Evolutionary conservation across 2,329 filamentous ascomycete genomes (phyloP).

Genomic region (Pseudopithomyces chartarum): DNA sequence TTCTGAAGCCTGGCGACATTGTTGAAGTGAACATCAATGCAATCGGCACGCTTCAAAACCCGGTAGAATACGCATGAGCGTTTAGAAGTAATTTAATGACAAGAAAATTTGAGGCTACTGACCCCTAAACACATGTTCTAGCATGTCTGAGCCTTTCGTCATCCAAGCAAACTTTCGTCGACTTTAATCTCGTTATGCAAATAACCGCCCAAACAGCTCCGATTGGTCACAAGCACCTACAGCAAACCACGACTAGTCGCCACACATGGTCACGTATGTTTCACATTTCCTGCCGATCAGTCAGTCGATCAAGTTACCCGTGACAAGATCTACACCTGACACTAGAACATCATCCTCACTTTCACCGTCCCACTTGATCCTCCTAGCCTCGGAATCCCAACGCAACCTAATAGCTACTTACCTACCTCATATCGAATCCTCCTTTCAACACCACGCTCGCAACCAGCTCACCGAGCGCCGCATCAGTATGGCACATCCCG

Average conservation of each 20-base stretch:
- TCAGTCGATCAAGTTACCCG: not conserved
- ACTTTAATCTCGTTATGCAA: not conserved
- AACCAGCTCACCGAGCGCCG: not conserved
- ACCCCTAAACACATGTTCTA: not conserved
- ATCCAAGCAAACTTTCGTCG: not conserved
- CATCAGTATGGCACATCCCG: not conserved
- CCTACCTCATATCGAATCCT: not conserved
- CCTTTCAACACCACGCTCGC: not conserved
- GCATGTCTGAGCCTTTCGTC: no score
- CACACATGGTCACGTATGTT: not conserved
- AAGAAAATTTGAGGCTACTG: not conserved
- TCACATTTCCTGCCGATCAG: not conserved
- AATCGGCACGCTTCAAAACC: slow-evolving; percentile 41
- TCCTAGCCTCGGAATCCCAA: not conserved
- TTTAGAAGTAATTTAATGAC: not conserved
- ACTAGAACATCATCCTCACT: not conserved
- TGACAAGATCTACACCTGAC: not conserved
- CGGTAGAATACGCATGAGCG: slow-evolving; percentile 34
- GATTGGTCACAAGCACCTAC: not conserved
- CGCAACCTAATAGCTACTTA: not conserved
- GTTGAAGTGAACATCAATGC: slow-evolving; percentile 38
- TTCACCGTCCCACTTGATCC: not conserved
- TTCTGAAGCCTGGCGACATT: slow-evolving; percentile 39
- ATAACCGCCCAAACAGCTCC: not conserved
- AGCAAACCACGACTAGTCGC: not conserved